A percentile compares a stretch with the other conserved stretches of the same genome.
phyloP scores from a whole-genome alignment of 164 flowering plant species.

The Kingdonia uniflora region DNA sequence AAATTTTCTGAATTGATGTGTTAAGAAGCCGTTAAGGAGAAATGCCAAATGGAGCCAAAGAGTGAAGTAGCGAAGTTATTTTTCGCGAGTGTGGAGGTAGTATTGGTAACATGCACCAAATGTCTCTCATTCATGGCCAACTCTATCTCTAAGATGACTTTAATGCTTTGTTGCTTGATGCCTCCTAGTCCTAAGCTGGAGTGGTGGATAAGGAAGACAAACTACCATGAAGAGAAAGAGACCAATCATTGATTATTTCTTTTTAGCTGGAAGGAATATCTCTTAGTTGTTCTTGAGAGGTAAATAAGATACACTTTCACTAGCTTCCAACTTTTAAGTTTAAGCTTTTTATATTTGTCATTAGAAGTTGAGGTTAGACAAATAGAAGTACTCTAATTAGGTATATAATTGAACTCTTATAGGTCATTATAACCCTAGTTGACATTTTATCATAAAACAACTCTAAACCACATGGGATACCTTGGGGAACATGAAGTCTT shows the following conservation, averaged over 20 bases:
- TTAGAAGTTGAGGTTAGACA: background rate
- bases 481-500: no score
- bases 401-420: background rate
- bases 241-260: constrained; percentile 26
- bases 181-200: constrained; percentile 22
- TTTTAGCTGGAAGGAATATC: constrained; percentile 25
- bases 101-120: background rate
- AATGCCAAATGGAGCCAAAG: no score
- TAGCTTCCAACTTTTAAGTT: no score
- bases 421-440: no score
- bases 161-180: constrained; percentile 15
- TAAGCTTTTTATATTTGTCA: no score
- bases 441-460: no score
- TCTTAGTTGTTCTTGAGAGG: background rate
- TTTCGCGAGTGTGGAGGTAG: no score
- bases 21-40: no score
- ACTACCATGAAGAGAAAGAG: constrained; percentile 10
- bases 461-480: no score
- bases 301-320: no score
- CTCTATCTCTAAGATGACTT: constrained; percentile 7
- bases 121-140: constrained; percentile 1
- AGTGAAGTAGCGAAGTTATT: no score
- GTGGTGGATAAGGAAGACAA: constrained; percentile 32
- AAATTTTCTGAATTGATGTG: no score
- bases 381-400: constrained; percentile 4